Conservation (phyloP, 768 basidiomycete species). For the Termitomyces sp. region DNA sequence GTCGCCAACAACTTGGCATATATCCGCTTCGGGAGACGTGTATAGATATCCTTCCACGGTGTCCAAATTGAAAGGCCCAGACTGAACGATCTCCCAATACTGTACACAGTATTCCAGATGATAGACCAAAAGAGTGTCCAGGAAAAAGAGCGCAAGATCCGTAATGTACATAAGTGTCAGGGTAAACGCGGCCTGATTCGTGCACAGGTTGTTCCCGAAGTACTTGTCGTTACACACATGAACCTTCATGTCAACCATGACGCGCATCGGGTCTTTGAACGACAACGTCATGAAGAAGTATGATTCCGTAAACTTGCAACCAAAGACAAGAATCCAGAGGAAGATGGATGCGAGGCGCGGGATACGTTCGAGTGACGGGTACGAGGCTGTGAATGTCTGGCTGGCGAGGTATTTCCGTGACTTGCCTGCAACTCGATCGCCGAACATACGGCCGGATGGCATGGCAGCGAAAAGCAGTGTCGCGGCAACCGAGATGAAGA, state of each 20-base stretch:
- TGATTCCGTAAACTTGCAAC: constrained; percentile 94
- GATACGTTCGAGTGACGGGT: constrained; percentile 61
- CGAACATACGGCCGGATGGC: constrained; percentile 98
- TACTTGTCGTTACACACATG: constrained; percentile 85
- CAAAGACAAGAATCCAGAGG: constrained; percentile 92
- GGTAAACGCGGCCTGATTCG: constrained; percentile 92
- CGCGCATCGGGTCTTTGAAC: constrained; percentile 88
- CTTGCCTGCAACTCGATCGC: constrained; percentile 94
- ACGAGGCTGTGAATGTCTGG: constrained; percentile 97
- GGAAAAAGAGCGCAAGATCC: constrained; percentile 95
- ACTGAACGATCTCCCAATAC: constrained; percentile 82
- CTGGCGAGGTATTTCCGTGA: constrained; percentile 95
- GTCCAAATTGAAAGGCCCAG: constrained; percentile 98
- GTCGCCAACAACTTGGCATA: constrained; percentile 95
- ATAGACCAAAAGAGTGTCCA: constrained; percentile 99
- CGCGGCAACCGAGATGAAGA: constrained; percentile 86
- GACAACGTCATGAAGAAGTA: constrained; percentile 98
- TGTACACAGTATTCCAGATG: constrained; percentile 97
- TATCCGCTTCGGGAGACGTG: constrained; percentile 92
- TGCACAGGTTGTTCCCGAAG: constrained; percentile 82
- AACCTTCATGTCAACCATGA: constrained; percentile 96
- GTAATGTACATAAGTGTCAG: constrained; percentile 98
- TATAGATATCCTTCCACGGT: constrained; percentile 98
- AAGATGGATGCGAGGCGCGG: constrained; percentile 76
- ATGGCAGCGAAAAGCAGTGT: constrained; percentile 87